Evolutionary conservation across 1,284 basidiomycete genomes (phyloP).

Genomic region (Athelia psychrophila): DNA sequence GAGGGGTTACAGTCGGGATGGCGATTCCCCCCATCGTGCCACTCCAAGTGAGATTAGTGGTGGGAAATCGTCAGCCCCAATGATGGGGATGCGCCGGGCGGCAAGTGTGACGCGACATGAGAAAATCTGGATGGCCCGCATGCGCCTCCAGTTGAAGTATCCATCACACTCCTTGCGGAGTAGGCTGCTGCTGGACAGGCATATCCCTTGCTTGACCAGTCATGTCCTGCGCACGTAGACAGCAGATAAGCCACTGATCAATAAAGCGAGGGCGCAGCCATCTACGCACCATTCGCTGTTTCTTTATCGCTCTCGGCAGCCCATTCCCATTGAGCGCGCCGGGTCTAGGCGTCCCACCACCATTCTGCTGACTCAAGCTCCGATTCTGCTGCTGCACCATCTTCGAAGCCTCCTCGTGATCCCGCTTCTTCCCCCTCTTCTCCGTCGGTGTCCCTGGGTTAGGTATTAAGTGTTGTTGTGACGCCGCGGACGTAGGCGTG

Average conservation of each 20-base stretch:
- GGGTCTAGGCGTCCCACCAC: constrained; percentile 12
- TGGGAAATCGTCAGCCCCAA: no score
- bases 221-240: constrained; percentile 28
- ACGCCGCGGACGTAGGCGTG: constrained; percentile 5
- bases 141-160: background rate
- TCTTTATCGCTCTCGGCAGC: constrained; percentile 69
- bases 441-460: constrained; percentile 32
- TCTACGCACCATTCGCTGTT: constrained; percentile 60
- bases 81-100: background rate
- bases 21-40: background rate
- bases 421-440: constrained; percentile 51
- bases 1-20: no score
- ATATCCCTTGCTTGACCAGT: constrained; percentile 38
- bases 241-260: constrained; percentile 46
- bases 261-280: constrained; percentile 8
- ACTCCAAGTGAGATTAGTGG: no score
- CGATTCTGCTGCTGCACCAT: constrained; percentile 18
- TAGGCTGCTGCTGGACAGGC: constrained; percentile 41
- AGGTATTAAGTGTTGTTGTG: constrained; percentile 29
- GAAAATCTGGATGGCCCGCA: background rate
- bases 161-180: constrained; percentile 39
- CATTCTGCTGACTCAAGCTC: constrained; percentile 21
- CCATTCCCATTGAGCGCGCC: constrained; percentile 27
- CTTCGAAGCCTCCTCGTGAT: constrained; percentile 35
- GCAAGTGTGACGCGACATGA: background rate